Base-by-base conservation (phyloP, 805 yeast species). In the Hanseniaspora osmophila region DNA sequence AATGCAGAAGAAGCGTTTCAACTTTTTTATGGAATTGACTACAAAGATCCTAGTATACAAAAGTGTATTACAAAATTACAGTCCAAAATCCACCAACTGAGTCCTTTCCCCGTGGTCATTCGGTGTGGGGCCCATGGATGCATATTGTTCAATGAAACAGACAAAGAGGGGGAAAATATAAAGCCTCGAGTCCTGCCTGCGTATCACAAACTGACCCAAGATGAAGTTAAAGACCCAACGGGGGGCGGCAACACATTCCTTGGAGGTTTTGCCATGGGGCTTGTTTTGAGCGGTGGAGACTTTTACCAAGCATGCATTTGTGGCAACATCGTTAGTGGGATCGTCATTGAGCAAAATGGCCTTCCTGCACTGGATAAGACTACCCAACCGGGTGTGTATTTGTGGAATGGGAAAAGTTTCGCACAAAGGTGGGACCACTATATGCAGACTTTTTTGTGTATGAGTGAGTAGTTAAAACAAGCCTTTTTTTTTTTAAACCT, bases 221-320 rank as follows among this genome's bases (percentile, higher is more conserved):
- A 55, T 52, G 59, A 60, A 42, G 87, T 87, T 0, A 67, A 83
- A 1, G 97, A 88, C 60, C 94, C 96, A 2, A 88, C 96, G 0
- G 97, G 97, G 0, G 95, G 94, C 15, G 97, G 97, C 0, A 94
- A 88, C 56, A 72, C 95, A 0, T 87, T 82, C 57, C 74, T 85
- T 44, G 96, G 96, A 1, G 94, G 84, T 0, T 73, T 86, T 46
- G 73, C 80, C 10, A 64, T 80, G 1, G 92, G 78, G 0, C 75
- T 72, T 51, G 64, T 73, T 1, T 57, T 78, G 43, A 62, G 75
- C 50, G 37, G 62, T 30, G 61, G 67, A 33, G 66, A 74, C 59
- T 68, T 78, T 68, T 55, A 61, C 1, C 60, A 71, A 10, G 83
- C 80, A 0, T 76, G 79, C 6, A 63, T 80, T 0, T 75, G 75